Evolutionary conservation across 75 land plant genomes (phyloP).

Genomic region (Isoetes taiwanensis): DNA sequence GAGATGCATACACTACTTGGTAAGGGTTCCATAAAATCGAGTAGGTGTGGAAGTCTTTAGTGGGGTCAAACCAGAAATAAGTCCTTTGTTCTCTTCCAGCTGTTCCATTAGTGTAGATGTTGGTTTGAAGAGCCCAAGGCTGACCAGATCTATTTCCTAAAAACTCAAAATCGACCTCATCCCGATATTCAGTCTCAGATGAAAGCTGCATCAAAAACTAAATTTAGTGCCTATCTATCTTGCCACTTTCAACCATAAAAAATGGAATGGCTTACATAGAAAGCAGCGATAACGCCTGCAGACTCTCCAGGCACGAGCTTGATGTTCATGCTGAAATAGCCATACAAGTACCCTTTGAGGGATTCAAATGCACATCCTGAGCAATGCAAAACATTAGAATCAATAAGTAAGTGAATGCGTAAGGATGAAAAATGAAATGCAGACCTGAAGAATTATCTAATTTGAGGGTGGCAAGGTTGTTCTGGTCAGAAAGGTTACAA

Average conservation of each 20-base stretch:
- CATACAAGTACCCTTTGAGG: conserved; percentile 13
- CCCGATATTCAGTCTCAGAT: conserved; percentile 21
- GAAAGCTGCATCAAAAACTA: conserved; percentile 13
- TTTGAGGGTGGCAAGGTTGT: too few species aligned
- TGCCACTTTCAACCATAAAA: too few species aligned
- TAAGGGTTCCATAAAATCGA: conserved; percentile 30
- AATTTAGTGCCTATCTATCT: too few species aligned
- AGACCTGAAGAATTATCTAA: too few species aligned
- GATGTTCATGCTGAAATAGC: conserved; percentile 14
- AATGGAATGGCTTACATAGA: conserved; percentile 22
- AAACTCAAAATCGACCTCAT: conserved; percentile 46
- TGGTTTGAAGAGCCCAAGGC: conserved; percentile 36
- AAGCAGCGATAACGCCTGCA: conserved; percentile 11
- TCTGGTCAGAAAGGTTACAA: too few species aligned
- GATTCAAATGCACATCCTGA: conserved; percentile 22
- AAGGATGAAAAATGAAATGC: too few species aligned
- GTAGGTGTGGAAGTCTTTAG: conserved; percentile 35
- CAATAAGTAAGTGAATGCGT: too few species aligned
- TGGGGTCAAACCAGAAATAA: conserved; percentile 43
- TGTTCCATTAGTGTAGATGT: conserved; percentile 25
- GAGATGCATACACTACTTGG: conserved; percentile 30
- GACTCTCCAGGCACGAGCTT: conserved; percentile 20
- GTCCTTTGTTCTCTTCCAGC: conserved; percentile 35
- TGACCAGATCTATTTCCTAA: conserved; percentile 32
- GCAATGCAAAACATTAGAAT: too few species aligned